phyloP scores from a whole-genome alignment of 257 asterid species.

The Catharanthus roseus region DNA sequence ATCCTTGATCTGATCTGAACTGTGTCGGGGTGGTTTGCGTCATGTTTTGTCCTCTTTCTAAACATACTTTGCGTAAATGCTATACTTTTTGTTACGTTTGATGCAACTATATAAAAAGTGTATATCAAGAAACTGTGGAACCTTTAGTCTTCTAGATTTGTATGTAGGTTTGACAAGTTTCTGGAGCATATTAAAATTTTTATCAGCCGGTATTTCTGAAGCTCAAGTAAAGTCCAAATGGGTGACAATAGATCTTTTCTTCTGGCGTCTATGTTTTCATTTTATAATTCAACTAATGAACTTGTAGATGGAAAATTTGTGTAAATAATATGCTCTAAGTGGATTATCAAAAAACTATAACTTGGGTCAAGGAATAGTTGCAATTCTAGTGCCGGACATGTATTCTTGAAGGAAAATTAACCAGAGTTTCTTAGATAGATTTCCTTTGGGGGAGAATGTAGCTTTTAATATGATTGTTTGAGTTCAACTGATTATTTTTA shows the following conservation, averaged over 20 bases:
- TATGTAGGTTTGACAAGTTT: background rate
- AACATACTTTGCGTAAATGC: background rate
- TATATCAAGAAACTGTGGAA: background rate
- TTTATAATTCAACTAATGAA: background rate
- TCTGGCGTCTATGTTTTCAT: background rate
- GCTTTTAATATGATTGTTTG: slow-evolving; percentile 17
- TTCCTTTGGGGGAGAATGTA: background rate
- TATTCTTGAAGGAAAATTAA: background rate
- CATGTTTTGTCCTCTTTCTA: background rate
- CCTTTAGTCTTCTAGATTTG: background rate
- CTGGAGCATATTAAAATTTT: background rate
- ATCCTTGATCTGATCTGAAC: no score
- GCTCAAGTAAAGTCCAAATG: background rate
- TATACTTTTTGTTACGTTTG: background rate
- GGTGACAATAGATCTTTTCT: background rate
- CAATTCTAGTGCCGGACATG: background rate
- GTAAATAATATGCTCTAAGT: background rate
- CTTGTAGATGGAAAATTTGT: background rate
- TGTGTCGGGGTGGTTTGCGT: background rate
- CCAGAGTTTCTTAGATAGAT: background rate
- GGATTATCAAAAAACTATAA: background rate
- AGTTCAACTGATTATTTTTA: background rate
- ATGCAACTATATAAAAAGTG: background rate
- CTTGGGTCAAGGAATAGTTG: background rate
- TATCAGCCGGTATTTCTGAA: background rate